phyloP scores from a whole-genome alignment of 352 stramenopile genomes.

The Thalassiosira mediterranea region DNA sequence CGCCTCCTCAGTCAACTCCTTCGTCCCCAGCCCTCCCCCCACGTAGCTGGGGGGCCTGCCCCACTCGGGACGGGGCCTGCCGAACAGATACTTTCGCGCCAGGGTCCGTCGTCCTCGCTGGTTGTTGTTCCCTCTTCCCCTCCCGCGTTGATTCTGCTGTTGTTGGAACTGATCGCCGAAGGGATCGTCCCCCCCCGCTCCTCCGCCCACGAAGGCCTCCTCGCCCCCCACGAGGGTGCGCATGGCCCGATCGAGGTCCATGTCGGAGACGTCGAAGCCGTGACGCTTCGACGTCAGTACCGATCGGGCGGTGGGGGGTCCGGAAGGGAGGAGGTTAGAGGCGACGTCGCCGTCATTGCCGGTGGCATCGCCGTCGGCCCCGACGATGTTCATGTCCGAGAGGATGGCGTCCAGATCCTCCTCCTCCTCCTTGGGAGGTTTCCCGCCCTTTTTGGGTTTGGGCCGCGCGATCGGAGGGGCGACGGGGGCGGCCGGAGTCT shows the following conservation, averaged over 20 bases:
- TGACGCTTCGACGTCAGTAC: constrained; percentile 19
- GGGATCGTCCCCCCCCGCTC: neutral
- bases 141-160: constrained; percentile 1
- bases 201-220: neutral
- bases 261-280: constrained; percentile 44
- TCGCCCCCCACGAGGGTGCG: constrained; percentile 45
- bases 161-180: constrained; percentile 9
- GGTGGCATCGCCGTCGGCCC: constrained; percentile 1
- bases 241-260: constrained; percentile 71
- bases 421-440: constrained; percentile 32
- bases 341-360: neutral
- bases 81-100: constrained; percentile 70
- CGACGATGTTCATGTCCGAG: constrained; percentile 58
- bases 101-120: constrained; percentile 4
- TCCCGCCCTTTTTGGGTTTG: constrained; percentile 10
- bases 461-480: constrained; percentile 2
- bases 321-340: neutral
- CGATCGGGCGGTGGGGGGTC: constrained; percentile 12
- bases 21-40: constrained; percentile 70
- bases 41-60: constrained; percentile 67
- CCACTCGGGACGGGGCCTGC: constrained; percentile 43
- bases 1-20: constrained; percentile 41
- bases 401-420: constrained; percentile 77
- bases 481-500: neutral
- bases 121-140: neutral